Base-by-base conservation (phyloP, 257 asterid species). In the Nicotiana attenuata region DNA sequence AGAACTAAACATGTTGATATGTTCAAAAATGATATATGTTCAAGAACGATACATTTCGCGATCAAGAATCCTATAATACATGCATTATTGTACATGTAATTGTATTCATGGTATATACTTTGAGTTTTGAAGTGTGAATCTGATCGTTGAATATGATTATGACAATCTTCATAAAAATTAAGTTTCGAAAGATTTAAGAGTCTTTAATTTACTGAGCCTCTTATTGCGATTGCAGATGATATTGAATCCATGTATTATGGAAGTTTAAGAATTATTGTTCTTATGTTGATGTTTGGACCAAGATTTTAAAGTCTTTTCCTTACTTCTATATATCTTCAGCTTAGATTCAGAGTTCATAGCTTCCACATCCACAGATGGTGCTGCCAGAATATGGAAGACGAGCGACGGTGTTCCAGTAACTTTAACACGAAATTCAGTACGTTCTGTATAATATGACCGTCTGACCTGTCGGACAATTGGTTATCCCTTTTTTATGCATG, bases 381-480 rank as follows among this genome's bases (percentile, higher is more conserved):
- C 38, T 5, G 38, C 38, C 38, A 33, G 96, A 90, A 90, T 96
- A 87, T 96, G 99, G 99, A 93, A 90, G 84, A 90, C 97, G 41
- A 89, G 77, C 76, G 97, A 94, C 80, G 97, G 99, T 59, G 83
- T 95, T 88, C 98, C 98, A 64, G 81, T 94, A 73, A 88, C 96
- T 87, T 86, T 96, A 88, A 65, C 91, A 4, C 89, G 98, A 57
- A 90, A 88, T 66, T 41, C 98, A 69, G 99, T 96, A 96, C 69
- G 38, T 33, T 33, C 38, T 33, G 38, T 33, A 33, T 33, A 5
- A 5, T 33, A 33, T 33, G 38, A 33, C 38, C 8, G 38, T 22
- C 20, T 47, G 17, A 47, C 61, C 24, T 11, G 78, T 47, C 59
- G 14, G 41, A 47, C 22, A 22, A 50, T 73, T 73, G 79, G 16